Percentiles rank a stretch among this genome's conserved stretches.
These are phyloP conservation scores for Candida methanosorbosa DNA, from an alignment of 805 yeast genomes.

Conservation along the genomic window DNA sequence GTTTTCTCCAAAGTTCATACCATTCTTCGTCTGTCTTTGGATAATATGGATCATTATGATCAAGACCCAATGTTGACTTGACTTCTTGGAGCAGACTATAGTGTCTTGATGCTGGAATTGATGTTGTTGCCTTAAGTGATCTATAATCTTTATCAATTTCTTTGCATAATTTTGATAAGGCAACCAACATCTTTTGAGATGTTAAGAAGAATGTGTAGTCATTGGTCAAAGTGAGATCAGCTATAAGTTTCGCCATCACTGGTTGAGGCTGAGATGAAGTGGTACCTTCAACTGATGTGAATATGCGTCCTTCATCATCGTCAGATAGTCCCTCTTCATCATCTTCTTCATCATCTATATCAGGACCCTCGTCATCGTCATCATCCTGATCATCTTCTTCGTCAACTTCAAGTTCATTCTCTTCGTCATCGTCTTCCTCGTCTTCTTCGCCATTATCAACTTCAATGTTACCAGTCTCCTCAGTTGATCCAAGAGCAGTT, in stretches of 20 bases:
- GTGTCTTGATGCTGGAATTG: conserved; percentile 17
- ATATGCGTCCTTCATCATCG: conserved; percentile 3
- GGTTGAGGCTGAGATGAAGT: not conserved
- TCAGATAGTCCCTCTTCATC: conserved; percentile 23
- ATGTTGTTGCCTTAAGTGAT: conserved; percentile 13
- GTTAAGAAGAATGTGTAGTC: conserved; percentile 1
- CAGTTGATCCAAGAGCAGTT: not conserved
- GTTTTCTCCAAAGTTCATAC: conserved; percentile 27
- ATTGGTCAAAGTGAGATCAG: not conserved
- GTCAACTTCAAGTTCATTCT: conserved; percentile 16
- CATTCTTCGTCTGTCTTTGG: conserved; percentile 20
- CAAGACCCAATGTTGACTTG: conserved; percentile 13
- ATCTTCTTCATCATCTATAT: conserved; percentile 17
- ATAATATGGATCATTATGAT: conserved; percentile 9
- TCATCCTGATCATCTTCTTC: conserved; percentile 7
- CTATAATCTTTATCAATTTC: conserved; percentile 23
- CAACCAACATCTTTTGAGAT: conserved; percentile 6
- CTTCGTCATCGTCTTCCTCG: conserved; percentile 15
- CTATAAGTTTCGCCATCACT: too few relatives aligned
- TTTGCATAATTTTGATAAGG: conserved; percentile 11
- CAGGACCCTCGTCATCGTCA: conserved; percentile 11
- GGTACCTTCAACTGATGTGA: not conserved
- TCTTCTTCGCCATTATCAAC: conserved; percentile 12
- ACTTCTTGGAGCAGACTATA: conserved; percentile 21
- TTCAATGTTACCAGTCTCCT: conserved; percentile 3